phyloP scores from a whole-genome alignment of 352 stramenopile species.

The Pythium aquatile region DNA sequence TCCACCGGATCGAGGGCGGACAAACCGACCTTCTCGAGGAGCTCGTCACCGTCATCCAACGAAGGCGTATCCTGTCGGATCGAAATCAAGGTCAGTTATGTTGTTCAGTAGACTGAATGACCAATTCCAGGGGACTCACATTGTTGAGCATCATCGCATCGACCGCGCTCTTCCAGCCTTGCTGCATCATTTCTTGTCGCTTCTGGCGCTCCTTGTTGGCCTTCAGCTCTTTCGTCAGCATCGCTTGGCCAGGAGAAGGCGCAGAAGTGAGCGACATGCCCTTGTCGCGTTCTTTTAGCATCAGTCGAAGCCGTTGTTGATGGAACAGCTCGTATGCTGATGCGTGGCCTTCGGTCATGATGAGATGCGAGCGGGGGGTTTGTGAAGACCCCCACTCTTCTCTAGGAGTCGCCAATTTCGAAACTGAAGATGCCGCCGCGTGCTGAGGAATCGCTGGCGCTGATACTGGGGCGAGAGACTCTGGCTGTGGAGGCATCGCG shows the following conservation, averaged over 20 bases:
- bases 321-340: conserved; percentile 87
- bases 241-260: conserved; percentile 76
- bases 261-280: conserved; percentile 73
- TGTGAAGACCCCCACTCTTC: conserved; percentile 88
- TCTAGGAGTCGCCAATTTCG: conserved; percentile 64
- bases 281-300: conserved; percentile 84
- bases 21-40: conserved; percentile 29
- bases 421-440: conserved; percentile 31
- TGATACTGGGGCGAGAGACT: conserved; percentile 20
- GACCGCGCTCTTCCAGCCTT: conserved; percentile 85
- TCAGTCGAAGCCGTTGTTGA: conserved; percentile 79
- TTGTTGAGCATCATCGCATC: conserved; percentile 81
- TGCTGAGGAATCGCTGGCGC: conserved; percentile 34
- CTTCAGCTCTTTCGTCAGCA: conserved; percentile 87
- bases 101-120: too few species aligned
- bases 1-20: conserved; percentile 27
- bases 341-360: conserved; percentile 76
- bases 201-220: conserved; percentile 88
- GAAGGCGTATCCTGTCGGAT: conserved; percentile 19
- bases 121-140: conserved; percentile 29
- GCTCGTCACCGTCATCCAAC: conserved; percentile 23
- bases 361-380: conserved; percentile 79
- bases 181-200: conserved; percentile 86
- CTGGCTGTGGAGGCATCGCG: background rate
- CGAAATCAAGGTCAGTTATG: background rate